Conservation (phyloP, 1,284 basidiomycete species). For the Tetrapyrgos nigripes region DNA sequence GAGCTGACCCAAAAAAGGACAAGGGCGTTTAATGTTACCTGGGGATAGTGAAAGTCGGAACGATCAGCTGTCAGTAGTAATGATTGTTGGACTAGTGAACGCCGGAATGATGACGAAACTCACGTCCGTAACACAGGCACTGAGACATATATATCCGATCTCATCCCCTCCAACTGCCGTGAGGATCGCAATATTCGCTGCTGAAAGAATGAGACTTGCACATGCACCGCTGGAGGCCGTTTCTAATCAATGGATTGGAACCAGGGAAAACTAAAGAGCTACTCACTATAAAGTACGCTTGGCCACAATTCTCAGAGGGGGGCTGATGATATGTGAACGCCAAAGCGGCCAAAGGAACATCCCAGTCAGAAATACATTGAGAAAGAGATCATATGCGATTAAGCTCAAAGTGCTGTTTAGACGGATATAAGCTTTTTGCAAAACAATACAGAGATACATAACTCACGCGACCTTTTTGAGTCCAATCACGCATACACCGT, state of each 20-base stretch:
- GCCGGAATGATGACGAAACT: neutral
- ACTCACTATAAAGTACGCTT: conserved; percentile 15
- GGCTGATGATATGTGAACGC: conserved; percentile 15
- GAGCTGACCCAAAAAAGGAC: conserved; percentile 8
- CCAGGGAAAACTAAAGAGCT: neutral
- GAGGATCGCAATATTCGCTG: conserved; percentile 13
- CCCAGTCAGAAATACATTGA: conserved; percentile 14
- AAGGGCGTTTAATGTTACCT: neutral
- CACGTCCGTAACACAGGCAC: conserved; percentile 13
- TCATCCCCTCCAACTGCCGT: conserved; percentile 9
- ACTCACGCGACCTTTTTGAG: conserved; percentile 11
- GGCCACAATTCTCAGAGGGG: conserved; percentile 7
- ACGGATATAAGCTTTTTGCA: neutral
- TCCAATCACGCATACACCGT: conserved; percentile 15
- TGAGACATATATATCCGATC: conserved; percentile 16
- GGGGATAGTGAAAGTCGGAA: neutral
- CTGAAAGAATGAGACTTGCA: conserved; percentile 12
- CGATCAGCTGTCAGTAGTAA: neutral
- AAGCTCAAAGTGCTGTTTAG: conserved; percentile 9
- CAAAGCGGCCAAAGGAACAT: conserved; percentile 18
- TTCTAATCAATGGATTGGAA: neutral
- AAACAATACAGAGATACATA: neutral
- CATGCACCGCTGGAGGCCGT: conserved; percentile 9
- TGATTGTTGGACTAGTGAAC: conserved; percentile 6
- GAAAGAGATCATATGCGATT: conserved; percentile 10